Evolutionary conservation across 2,329 filamentous ascomycete species (phyloP).

Genomic region (Rhexocercosporidium sp.): DNA sequence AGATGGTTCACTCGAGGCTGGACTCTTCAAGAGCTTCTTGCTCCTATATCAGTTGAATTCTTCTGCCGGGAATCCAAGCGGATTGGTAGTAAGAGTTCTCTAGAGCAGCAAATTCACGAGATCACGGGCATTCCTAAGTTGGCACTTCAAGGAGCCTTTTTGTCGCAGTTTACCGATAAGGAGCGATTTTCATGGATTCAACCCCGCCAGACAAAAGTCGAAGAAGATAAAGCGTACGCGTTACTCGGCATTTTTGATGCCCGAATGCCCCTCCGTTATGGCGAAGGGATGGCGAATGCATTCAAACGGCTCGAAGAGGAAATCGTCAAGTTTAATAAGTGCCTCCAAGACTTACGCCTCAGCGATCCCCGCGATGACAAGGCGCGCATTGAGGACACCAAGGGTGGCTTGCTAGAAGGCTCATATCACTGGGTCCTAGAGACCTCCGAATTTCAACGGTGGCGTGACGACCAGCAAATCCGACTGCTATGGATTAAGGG

Average conservation of each 20-base stretch:
- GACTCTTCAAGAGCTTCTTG: slow-evolving; percentile 20
- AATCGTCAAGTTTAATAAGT: slow-evolving; percentile 7
- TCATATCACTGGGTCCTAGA: slow-evolving; percentile 17
- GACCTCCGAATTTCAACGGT: slow-evolving; percentile 19
- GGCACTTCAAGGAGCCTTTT: slow-evolving; percentile 4
- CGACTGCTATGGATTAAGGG: slow-evolving; percentile 19
- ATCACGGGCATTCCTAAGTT: slow-evolving; percentile 11
- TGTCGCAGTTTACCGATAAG: neutral
- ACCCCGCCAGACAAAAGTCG: slow-evolving; percentile 4
- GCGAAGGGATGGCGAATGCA: slow-evolving; percentile 11
- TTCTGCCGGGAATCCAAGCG: neutral
- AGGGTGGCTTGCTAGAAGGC: slow-evolving; percentile 17
- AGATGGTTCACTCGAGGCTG: slow-evolving; percentile 18
- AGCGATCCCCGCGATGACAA: slow-evolving; percentile 19
- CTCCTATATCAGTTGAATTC: slow-evolving; percentile 11
- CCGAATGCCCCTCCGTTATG: slow-evolving; percentile 11
- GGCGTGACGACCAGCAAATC: slow-evolving; percentile 7
- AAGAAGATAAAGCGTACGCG: slow-evolving; percentile 16
- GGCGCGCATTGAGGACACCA: slow-evolving; percentile 29
- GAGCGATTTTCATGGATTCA: slow-evolving; percentile 12
- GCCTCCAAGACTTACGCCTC: slow-evolving; percentile 13
- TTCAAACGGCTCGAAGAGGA: slow-evolving; percentile 4
- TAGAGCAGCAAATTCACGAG: slow-evolving; percentile 9
- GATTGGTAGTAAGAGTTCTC: neutral
- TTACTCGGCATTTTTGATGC: slow-evolving; percentile 14